phyloP scores from a whole-genome alignment of 78 protist species.

The Dictyostelium discoideum region dicty_2.7 NC_007088.5:5409501-5410000 shows the following conservation, averaged over 20 bases:
- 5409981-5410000: neutral
- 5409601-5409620: neutral
- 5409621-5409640: neutral
- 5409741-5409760: neutral
- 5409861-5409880: neutral
- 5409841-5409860: neutral
- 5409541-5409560: neutral
- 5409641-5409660: neutral
- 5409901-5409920: neutral
- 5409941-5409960: neutral
- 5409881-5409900: neutral
- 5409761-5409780: neutral
- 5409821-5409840: neutral
- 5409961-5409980: neutral
- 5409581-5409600: neutral
- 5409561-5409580: neutral
- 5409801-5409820: neutral
- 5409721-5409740: neutral
- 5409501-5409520: neutral
- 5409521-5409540: neutral
- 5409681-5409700: no score
- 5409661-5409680: neutral
- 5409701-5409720: neutral
- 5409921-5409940: neutral
- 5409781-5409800: neutral